phyloP scores from a whole-genome alignment of 1,139 yeast species.

The Candida glucosophila region DNA sequence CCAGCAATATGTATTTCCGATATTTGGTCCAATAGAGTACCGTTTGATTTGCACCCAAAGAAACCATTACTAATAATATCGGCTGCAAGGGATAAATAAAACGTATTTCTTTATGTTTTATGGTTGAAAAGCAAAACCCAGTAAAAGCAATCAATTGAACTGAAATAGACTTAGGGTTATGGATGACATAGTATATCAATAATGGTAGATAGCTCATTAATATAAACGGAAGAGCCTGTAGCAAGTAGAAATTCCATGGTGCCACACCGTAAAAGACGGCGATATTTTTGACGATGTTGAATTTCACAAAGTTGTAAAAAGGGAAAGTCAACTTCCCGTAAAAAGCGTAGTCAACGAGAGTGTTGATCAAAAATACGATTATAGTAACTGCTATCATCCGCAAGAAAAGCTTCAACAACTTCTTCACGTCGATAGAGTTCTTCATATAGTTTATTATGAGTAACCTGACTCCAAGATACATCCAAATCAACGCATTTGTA shows the following conservation, averaged over 20 bases:
- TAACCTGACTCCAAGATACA: constrained; percentile 37
- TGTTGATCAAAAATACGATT: constrained; percentile 23
- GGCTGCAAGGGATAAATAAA: constrained; percentile 88
- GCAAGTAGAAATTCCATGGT: constrained; percentile 77
- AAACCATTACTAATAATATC: constrained; percentile 32
- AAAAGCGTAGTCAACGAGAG: constrained; percentile 48
- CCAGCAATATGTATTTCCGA: background rate
- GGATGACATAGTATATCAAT: constrained; percentile 12
- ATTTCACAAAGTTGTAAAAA: constrained; percentile 56
- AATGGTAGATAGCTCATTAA: constrained; percentile 62
- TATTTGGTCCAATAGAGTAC: no score
- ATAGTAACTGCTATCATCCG: constrained; percentile 9
- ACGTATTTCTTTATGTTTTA: constrained; percentile 84
- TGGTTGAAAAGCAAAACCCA: constrained; percentile 47
- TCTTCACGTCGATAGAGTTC: background rate
- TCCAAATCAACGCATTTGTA: constrained; percentile 74
- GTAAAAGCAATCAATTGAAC: constrained; percentile 30
- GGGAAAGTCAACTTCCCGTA: constrained; percentile 59
- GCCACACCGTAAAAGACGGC: constrained; percentile 82
- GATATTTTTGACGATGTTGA: constrained; percentile 65
- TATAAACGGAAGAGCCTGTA: constrained; percentile 76
- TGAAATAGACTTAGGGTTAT: constrained; percentile 8
- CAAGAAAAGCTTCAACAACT: constrained; percentile 7
- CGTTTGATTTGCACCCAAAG: no score
- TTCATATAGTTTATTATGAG: constrained; percentile 3